Evolutionary conservation across 192 early-diverging fungal species (phyloP), one percentile per base, ranked within the genome.

Genomic region (Coemansia javaensis): DNA sequence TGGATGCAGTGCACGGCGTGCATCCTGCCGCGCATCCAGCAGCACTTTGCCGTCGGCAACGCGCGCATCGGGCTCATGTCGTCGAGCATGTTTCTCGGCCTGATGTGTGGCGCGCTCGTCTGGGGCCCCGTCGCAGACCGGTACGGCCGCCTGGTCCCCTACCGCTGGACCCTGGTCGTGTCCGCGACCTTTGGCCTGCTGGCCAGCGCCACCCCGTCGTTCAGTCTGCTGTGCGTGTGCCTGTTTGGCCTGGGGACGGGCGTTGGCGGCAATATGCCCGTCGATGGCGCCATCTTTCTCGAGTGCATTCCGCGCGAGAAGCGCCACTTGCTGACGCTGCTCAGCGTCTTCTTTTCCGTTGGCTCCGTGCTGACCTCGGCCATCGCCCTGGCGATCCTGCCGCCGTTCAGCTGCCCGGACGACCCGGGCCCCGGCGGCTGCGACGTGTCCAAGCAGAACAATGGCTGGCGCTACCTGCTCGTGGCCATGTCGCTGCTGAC

Each of bases 281-380:
- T 69, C 45, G 85, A 63, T 74, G 88, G 87, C 11, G 82, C 88
- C 22, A 59, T 93, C 13, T 93, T 90, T 41, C 78, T 93, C 4
- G 89, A 93, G 72, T 91, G 90, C 44, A 74, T 89, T 24, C 91
- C 91, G 18, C 75, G 81, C 38, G 77, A 82, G 42, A 77, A 88
- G 44, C 88, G 88, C 45, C 81, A 89, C 48, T 67, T 91, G 32
- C 70, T 93, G 56, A 93, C 89, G 0, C 77, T 93, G 35, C 76
- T 93, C 49, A 89, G 87, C 5, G 74, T 89, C 9, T 91, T 93
- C 41, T 93, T 89, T 43, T 89, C 91, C 1, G 66, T 87, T 40
- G 91, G 89, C 3, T 85, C 88, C 13, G 81, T 90, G 20, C 45
- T 89, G 21, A 63, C 86, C 7, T 85, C 87, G 0, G 32, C 82